Conservation (phyloP, 106 monocot genomes). For the Dioscorea dumetorum region DNA sequence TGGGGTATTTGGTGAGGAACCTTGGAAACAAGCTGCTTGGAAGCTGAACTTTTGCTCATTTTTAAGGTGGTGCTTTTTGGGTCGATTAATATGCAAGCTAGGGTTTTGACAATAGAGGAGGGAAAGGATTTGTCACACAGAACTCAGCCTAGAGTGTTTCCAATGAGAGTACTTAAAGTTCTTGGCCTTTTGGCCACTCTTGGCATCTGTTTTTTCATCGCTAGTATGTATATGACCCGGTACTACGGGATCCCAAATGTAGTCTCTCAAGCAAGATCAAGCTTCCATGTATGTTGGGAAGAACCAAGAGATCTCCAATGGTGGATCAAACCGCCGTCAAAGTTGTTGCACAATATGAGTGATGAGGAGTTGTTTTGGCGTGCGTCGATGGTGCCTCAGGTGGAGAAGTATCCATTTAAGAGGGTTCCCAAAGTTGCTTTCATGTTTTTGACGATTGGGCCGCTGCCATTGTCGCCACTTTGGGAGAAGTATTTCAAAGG, state of each 20-base stretch:
- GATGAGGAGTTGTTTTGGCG: slow-evolving; percentile 6
- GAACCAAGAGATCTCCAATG: not conserved
- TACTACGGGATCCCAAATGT: not conserved
- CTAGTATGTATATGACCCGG: slow-evolving; percentile 21
- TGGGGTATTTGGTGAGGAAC: not conserved
- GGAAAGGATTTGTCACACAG: slow-evolving; percentile 22
- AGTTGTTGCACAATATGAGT: slow-evolving; percentile 6
- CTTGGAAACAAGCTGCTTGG: not conserved
- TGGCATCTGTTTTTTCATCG: slow-evolving; percentile 15
- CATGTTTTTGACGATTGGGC: slow-evolving; percentile 2
- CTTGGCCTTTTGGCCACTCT: slow-evolving; percentile 18
- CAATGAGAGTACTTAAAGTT: slow-evolving; percentile 10
- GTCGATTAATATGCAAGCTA: slow-evolving; percentile 17
- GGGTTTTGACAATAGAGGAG: slow-evolving; percentile 21
- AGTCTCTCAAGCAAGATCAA: slow-evolving; percentile 19
- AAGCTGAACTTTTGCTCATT: not conserved
- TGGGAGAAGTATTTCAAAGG: slow-evolving; percentile 9
- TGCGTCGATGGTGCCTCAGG: slow-evolving; percentile 6
- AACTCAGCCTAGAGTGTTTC: slow-evolving; percentile 11
- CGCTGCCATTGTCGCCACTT: not conserved
- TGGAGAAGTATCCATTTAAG: slow-evolving; percentile 5
- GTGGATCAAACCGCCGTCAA: slow-evolving; percentile 3
- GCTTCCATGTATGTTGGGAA: slow-evolving; percentile 11
- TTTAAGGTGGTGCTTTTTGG: not conserved
- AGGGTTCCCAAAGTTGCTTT: slow-evolving; percentile 7